A percentile compares a stretch with the other conserved stretches of the same genome.
Evolutionary conservation across 495 filamentous ascomycete species (phyloP).

Genomic region (Podospora appendiculata): DNA sequence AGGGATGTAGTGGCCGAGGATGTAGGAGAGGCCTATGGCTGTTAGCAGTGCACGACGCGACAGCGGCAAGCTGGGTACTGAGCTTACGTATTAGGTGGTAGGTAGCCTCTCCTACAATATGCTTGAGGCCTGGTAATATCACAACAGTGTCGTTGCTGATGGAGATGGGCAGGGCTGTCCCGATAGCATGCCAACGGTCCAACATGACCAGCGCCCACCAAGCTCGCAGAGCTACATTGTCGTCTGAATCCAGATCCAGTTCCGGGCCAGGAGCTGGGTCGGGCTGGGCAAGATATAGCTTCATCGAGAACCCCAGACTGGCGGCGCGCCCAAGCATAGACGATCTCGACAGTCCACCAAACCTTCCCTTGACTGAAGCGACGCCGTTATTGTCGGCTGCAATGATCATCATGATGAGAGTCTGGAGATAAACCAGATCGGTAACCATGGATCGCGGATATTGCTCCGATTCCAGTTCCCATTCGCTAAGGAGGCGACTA

Average conservation of each 20-base stretch:
- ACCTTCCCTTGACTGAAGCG: slow-evolving; percentile 21
- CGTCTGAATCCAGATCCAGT: slow-evolving; percentile 59
- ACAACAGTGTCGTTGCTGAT: slow-evolving; percentile 57
- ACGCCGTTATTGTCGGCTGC: slow-evolving; percentile 45
- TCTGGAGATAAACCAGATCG: slow-evolving; percentile 57
- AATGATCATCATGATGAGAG: slow-evolving; percentile 53
- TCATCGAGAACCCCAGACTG: slow-evolving; percentile 50
- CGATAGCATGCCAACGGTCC: slow-evolving; percentile 68
- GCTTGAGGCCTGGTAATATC: slow-evolving; percentile 54
- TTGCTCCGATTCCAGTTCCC: slow-evolving; percentile 46
- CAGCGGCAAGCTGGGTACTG: background rate
- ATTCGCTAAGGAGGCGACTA: slow-evolving; percentile 42
- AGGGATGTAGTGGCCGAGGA: slow-evolving; percentile 24
- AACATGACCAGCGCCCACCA: slow-evolving; percentile 72
- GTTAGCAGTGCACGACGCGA: slow-evolving; percentile 11
- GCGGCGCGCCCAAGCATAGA: slow-evolving; percentile 50
- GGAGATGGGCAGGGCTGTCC: slow-evolving; percentile 49
- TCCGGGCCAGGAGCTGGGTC: slow-evolving; percentile 16
- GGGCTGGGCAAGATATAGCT: slow-evolving; percentile 37
- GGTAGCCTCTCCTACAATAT: slow-evolving; percentile 55
- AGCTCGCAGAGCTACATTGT: slow-evolving; percentile 59
- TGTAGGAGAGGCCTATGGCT: slow-evolving; percentile 26
- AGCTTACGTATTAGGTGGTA: slow-evolving; percentile 62
- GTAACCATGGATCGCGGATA: slow-evolving; percentile 34
- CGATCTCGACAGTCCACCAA: slow-evolving; percentile 24